Evolutionary conservation across 257 asterid species (phyloP).

Genomic region (Craterostigma plantagineum): DNA sequence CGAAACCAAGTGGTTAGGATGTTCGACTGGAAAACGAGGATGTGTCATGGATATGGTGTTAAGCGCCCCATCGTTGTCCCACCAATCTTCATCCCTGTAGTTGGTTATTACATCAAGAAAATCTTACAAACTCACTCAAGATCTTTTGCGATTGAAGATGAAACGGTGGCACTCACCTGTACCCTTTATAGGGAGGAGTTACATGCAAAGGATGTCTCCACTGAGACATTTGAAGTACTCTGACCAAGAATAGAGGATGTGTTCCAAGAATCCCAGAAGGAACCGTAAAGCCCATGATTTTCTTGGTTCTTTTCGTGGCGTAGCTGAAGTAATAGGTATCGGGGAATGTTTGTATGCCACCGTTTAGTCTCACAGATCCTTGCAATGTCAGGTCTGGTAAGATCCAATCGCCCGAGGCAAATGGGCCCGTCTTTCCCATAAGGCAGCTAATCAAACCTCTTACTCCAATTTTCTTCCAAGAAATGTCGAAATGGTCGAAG

Average conservation of each 20-base stretch:
- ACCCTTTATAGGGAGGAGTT: slow-evolving; percentile 75
- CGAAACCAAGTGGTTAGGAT: slow-evolving; percentile 42
- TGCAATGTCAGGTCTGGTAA: slow-evolving; percentile 87
- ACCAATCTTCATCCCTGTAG: slow-evolving; percentile 92
- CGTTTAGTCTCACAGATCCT: slow-evolving; percentile 60
- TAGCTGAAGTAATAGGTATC: slow-evolving; percentile 88
- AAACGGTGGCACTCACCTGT: slow-evolving; percentile 28
- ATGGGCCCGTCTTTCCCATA: slow-evolving; percentile 66
- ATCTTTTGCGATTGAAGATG: no score
- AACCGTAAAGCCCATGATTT: slow-evolving; percentile 47
- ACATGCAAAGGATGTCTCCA: slow-evolving; percentile 70
- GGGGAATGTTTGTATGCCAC: slow-evolving; percentile 47
- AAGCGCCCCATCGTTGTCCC: slow-evolving; percentile 98
- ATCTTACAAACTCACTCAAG: no score
- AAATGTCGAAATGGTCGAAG: slow-evolving; percentile 84
- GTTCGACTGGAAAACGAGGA: slow-evolving; percentile 85
- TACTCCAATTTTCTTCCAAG: slow-evolving; percentile 54
- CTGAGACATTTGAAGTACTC: slow-evolving; percentile 83
- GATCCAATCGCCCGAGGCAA: slow-evolving; percentile 88
- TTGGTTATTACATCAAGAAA: not conserved
- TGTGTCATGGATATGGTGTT: slow-evolving; percentile 97
- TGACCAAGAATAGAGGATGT: slow-evolving; percentile 64
- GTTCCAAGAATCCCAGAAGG: slow-evolving; percentile 81
- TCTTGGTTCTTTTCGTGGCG: slow-evolving; percentile 66
- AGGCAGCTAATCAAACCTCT: slow-evolving; percentile 76